These are phyloP conservation scores for Ogataea salicorniae DNA, from an alignment of 805 yeast genomes.

Conservation along the genomic window DNA sequence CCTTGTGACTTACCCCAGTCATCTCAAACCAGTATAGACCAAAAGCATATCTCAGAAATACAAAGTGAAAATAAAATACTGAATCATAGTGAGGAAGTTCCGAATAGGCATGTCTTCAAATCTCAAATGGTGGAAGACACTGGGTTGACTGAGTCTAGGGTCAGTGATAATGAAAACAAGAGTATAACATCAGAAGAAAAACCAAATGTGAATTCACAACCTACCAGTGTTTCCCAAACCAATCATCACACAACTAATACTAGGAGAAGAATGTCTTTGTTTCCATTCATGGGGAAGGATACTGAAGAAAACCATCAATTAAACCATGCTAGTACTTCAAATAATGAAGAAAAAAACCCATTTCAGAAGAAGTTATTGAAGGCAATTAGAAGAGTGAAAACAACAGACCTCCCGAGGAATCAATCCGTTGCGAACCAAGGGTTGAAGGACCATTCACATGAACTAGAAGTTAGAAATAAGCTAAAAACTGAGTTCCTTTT, in stretches of 20 bases:
- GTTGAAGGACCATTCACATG: slow-evolving; percentile 12
- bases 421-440: too few relatives aligned
- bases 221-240: too few relatives aligned
- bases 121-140: slow-evolving; percentile 4
- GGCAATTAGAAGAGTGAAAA: slow-evolving; percentile 14
- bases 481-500: slow-evolving; percentile 32
- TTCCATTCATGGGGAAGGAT: slow-evolving; percentile 11
- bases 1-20: too few relatives aligned
- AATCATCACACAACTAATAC: background rate
- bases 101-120: background rate
- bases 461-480: slow-evolving; percentile 22
- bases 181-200: background rate
- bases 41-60: background rate
- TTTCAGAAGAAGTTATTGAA: slow-evolving; percentile 16
- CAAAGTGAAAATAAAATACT: slow-evolving; percentile 2
- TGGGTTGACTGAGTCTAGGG: slow-evolving; percentile 5
- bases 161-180: background rate
- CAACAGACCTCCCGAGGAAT: background rate
- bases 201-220: too few relatives aligned
- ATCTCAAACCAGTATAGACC: background rate
- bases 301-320: background rate
- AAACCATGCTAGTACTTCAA: background rate
- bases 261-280: background rate
- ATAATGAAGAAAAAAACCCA: slow-evolving; percentile 12
- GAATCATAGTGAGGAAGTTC: slow-evolving; percentile 2